Conservation (phyloP, 2,329 filamentous ascomycete genomes). For the Xylaria digitata region DNA sequence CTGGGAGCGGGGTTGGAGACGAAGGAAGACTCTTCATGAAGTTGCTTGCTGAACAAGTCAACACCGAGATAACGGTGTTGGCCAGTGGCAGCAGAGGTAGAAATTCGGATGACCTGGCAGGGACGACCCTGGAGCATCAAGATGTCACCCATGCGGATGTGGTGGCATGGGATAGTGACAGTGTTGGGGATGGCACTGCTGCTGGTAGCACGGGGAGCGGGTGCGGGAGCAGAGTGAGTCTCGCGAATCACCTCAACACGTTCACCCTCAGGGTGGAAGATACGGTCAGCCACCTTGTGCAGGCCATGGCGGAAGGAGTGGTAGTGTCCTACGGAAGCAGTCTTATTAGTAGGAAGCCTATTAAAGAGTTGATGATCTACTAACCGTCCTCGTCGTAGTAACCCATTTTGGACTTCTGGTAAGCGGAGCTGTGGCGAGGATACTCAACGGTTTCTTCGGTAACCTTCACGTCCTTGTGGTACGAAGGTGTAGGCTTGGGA, state of each 20-base stretch:
- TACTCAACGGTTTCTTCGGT: conserved; percentile 74
- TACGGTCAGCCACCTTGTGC: conserved; percentile 68
- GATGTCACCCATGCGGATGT: conserved; percentile 98
- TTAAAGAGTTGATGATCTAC: conserved; percentile 39
- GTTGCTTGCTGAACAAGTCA: conserved; percentile 99
- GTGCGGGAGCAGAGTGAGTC: conserved; percentile 46
- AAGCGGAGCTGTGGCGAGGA: conserved; percentile 56
- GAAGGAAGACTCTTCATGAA: conserved; percentile 98
- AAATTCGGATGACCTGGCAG: conserved; percentile 99
- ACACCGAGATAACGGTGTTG: conserved; percentile 99
- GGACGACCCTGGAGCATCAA: conserved; percentile 98
- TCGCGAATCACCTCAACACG: conserved; percentile 62
- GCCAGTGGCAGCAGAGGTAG: conserved; percentile 94
- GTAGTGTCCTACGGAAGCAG: conserved; percentile 61
- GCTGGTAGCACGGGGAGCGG: conserved; percentile 48
- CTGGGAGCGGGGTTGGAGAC: conserved; percentile 96
- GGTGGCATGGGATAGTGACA: conserved; percentile 98
- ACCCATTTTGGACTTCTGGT: conserved; percentile 68
- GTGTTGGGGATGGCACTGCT: conserved; percentile 73
- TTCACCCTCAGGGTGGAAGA: conserved; percentile 61
- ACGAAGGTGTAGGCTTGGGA: conserved; percentile 57
- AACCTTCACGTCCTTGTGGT: conserved; percentile 68
- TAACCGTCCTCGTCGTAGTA: conserved; percentile 73
- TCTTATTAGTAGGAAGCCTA: conserved; percentile 33
- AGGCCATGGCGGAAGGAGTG: conserved; percentile 68